Percentiles rank a stretch among this genome's conserved stretches.
Conservation (phyloP, 805 yeast species). For the Cyberlindnera galapagoensis region DNA sequence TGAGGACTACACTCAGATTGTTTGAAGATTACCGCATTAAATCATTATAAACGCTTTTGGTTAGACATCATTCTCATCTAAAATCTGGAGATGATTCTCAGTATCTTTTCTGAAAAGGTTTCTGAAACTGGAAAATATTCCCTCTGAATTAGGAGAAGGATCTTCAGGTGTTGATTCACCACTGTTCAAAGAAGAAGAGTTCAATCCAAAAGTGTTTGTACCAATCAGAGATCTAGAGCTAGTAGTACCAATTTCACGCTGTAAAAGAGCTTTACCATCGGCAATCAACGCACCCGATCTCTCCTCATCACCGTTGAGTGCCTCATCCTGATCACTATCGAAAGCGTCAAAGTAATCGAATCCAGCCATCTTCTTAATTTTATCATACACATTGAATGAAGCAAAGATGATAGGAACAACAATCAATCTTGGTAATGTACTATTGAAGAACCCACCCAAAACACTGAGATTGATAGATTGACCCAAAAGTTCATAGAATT, state of each 20-base stretch:
- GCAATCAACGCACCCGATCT: conserved; percentile 15
- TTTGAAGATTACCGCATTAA: too few species aligned
- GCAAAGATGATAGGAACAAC: conserved; percentile 65
- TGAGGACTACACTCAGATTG: too few species aligned
- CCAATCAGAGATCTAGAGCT: too few species aligned
- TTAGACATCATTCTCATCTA: too few species aligned
- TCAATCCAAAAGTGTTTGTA: too few species aligned
- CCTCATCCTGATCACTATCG: conserved; percentile 34
- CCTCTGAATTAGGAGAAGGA: too few species aligned
- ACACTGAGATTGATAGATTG: conserved; percentile 70
- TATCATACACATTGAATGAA: conserved; percentile 60
- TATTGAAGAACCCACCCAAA: conserved; percentile 64
- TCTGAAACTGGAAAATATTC: too few species aligned
- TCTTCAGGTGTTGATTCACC: too few species aligned
- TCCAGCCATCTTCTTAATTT: conserved; percentile 32
- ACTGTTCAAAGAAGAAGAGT: too few species aligned
- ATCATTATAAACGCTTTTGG: too few species aligned
- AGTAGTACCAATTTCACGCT: conserved; percentile 17
- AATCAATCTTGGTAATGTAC: conserved; percentile 69
- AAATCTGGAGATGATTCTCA: too few species aligned
- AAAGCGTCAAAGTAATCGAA: conserved; percentile 29
- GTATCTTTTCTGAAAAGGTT: too few species aligned
- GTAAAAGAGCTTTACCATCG: conserved; percentile 22
- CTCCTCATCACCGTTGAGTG: conserved; percentile 11
- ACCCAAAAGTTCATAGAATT: conserved; percentile 71